A percentile compares a stretch with the other conserved stretches of the same genome.
Evolutionary conservation across 106 monocot genomes (phyloP).

Genomic region (Allium cepa): DNA sequence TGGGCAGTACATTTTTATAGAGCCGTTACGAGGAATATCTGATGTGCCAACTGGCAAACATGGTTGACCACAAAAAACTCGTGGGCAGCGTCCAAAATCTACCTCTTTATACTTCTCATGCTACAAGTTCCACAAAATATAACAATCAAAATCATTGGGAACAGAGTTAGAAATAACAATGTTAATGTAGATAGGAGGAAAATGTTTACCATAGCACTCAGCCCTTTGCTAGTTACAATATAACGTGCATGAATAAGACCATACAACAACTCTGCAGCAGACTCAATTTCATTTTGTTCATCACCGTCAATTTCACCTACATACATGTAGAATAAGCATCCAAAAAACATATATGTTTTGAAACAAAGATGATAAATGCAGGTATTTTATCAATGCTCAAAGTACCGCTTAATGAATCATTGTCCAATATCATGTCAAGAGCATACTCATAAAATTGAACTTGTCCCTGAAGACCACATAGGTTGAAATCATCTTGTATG

Average conservation of each 20-base stretch:
- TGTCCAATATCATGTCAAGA: constrained; percentile 62
- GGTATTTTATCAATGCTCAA: too few relatives aligned
- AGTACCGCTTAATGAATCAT: constrained; percentile 51
- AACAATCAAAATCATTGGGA: background rate
- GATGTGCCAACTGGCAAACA: constrained; percentile 65
- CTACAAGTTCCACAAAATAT: constrained; percentile 4
- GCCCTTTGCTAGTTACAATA: constrained; percentile 51
- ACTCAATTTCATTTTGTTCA: constrained; percentile 54
- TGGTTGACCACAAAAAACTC: constrained; percentile 63
- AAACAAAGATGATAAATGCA: too few relatives aligned
- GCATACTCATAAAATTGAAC: constrained; percentile 55
- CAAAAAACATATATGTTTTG: too few relatives aligned
- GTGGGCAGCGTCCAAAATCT: constrained; percentile 67
- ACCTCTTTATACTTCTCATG: constrained; percentile 61
- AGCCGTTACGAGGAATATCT: constrained; percentile 47
- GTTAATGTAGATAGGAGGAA: background rate
- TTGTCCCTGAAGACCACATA: constrained; percentile 65
- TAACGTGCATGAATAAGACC: constrained; percentile 77
- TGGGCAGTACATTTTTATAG: constrained; percentile 67
- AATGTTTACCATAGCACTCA: constrained; percentile 52
- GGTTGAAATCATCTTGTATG: constrained; percentile 71
- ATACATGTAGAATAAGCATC: background rate
- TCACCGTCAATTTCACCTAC: constrained; percentile 42
- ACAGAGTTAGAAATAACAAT: background rate
- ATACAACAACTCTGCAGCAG: constrained; percentile 65